A percentile compares a stretch with the other conserved stretches of the same genome.
Conservation (phyloP, 345 rosid genomes). For the Populus simonii region DNA sequence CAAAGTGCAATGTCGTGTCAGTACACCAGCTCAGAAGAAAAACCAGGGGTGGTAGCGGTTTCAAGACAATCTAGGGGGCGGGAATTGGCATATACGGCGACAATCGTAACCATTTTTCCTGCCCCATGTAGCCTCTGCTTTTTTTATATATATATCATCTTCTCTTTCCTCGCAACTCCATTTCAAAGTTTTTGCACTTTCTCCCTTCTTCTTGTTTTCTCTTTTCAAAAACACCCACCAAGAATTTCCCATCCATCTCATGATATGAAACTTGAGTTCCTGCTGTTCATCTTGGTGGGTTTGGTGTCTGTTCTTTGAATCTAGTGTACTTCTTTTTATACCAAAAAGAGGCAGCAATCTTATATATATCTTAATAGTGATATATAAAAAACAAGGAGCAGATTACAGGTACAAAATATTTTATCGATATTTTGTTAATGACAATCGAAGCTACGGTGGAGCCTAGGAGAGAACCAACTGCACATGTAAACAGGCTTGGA, state of each 20-base stretch:
- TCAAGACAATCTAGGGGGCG: conserved; percentile 51
- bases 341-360: too few relatives aligned
- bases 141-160: neutral
- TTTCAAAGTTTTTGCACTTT: neutral
- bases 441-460: conserved; percentile 37
- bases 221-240: neutral
- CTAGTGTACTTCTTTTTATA: neutral
- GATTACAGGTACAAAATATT: too few relatives aligned
- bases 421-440: neutral
- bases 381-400: neutral
- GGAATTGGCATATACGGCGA: neutral
- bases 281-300: neutral
- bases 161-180: neutral
- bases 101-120: neutral
- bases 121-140: conserved; percentile 53
- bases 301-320: neutral
- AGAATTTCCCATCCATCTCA: neutral
- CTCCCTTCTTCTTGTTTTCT: neutral
- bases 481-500: conserved; percentile 31
- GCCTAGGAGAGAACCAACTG: conserved; percentile 26
- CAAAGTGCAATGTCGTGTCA: neutral
- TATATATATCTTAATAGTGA: neutral
- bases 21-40: conserved; percentile 32
- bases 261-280: neutral
- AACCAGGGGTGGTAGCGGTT: conserved; percentile 41